Evolutionary conservation across 257 asterid genomes (phyloP), one percentile per base, ranked within the genome.

Genomic region (Capsicum rhomboideum): DNA sequence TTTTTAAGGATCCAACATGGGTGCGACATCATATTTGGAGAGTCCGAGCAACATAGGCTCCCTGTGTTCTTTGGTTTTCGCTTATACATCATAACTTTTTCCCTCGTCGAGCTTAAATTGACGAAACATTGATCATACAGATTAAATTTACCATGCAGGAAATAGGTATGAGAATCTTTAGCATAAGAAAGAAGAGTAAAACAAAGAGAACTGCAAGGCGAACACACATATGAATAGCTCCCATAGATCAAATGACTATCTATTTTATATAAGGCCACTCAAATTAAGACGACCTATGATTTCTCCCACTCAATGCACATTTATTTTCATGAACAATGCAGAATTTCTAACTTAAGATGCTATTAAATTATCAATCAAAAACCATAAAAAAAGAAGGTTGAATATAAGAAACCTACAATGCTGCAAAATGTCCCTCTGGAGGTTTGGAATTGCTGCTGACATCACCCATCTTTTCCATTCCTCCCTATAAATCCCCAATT

Each of bases 381-480:
- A 49, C 82, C 52, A 83, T 21, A 63, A 26, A 85, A 74, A 69
- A 67, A 66, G 68, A 26, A 82, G 59, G 40, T 79, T 55, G 83
- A 55, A 78, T 68, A 72, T 72, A 87, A 89, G 83, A 79, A 82
- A 93, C 92, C 87, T 88, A 90, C 83, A 85, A 90, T 67, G 85
- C 52, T 61, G 88, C 79, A 86, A 82, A 83, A 78, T 71, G 72
- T 23, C 87, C 88, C 88, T 68, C 88, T 79, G 82, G 84, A 82
- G 80, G 88, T 90, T 80, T 26, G 83, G 86, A 85, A 85, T 84
- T 82, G 91, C 87, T 64, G 91, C 91, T 78, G 90, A 85, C 89
- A 89, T 89, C 91, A 91, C 94, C 93, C 93, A 86, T 86, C 92
- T 84, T 91, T 88, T 86, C 91, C 89, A 75, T 86, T 91, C 91